Evolutionary conservation across 768 basidiomycete genomes (phyloP), one percentile per base, ranked within the genome.

Genomic region (Termitomyces sp.): DNA sequence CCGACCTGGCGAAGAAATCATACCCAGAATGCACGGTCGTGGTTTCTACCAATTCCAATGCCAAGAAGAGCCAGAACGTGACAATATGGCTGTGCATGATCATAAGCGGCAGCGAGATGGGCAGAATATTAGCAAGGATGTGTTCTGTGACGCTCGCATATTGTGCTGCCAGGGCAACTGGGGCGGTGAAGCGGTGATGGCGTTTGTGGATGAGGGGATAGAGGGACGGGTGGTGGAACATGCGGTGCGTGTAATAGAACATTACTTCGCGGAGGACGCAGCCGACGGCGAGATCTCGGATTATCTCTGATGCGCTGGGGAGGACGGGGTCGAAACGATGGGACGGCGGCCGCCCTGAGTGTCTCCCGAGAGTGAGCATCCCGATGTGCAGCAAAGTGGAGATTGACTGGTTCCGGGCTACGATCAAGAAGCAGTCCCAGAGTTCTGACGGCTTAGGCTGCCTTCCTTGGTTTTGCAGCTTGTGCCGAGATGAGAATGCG

Each of bases 101-200:
- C 60, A 59, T 64, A n/a, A 65, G 64, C 2, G 69, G 69, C 5
- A 69, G 26, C 2, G 60, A 56, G 41, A 69, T 56, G n/a, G 72
- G 69, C 15, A 70, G 51, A 46, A 73, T 59, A 45, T 69, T 70
- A 7, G 68, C 62, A 4, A 70, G 31, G 51, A 72, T 45, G 60
- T 72, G 71, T 47, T 72, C 70, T 16, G 63, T 61, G 8, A 60
- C 31, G 53, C 46, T 58, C 7, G 68, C 64, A 46, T 69, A 72
- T 48, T 72, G 69, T 18, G 70, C 68, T 18, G 67, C 61, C 4
- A 72, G 65, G 4, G 70, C 69, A 10, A 70, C 65, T 8, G 70
- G 70, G 8, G 70, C 68, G 0, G 69, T 70, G 65, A 72, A 72
- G 29, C 64, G 65, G 44, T 71, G 70, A 22, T 71, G 70, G 8